Conservation (phyloP, 1,284 basidiomycete species). For the Ustilago sp. region DNA sequence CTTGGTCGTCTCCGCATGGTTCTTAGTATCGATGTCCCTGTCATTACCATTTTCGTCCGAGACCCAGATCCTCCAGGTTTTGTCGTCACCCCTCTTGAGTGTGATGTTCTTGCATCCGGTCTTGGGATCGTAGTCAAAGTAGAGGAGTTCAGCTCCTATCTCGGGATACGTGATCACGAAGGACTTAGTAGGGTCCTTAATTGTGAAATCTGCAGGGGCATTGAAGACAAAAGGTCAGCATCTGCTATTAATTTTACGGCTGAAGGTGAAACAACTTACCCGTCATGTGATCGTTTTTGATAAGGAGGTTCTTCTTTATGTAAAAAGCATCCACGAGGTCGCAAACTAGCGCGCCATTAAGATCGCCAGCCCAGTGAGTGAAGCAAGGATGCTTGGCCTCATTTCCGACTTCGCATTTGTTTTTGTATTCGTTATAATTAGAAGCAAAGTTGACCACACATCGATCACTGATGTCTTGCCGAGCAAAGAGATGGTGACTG, state of each 20-base stretch:
- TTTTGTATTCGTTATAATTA: not conserved
- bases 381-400: constrained; percentile 5
- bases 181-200: not conserved
- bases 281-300: not conserved
- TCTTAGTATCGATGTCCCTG: not conserved
- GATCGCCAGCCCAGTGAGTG: constrained; percentile 7
- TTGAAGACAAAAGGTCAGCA: not conserved
- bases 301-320: not conserved
- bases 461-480: not conserved
- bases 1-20: not conserved
- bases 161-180: not conserved
- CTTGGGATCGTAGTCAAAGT: not conserved
- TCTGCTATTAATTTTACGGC: not conserved
- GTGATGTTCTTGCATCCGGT: constrained; percentile 8
- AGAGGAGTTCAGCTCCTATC: not conserved
- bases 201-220: constrained; percentile 1
- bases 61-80: not conserved
- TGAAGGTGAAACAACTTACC: not conserved
- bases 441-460: not conserved
- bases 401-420: not conserved
- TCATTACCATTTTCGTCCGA: not conserved
- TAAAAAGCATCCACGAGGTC: not conserved
- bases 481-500: not conserved
- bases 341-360: not conserved
- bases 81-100: not conserved